Base-by-base conservation (phyloP, 306 rosid species). In the Hippophae rhamnoides region DNA sequence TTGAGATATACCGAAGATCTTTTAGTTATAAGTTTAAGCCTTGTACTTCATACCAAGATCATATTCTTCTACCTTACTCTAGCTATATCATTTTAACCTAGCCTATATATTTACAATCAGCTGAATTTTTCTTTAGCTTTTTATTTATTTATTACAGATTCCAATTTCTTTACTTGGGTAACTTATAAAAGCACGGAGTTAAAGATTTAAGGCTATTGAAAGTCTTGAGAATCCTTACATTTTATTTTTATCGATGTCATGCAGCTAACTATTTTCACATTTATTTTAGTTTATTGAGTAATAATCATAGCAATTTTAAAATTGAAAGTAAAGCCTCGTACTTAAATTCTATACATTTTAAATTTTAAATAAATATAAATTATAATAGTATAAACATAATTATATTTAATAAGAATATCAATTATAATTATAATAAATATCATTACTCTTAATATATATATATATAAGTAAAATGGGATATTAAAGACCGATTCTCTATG, bases 121-220 rank as follows among this genome's bases (percentile, higher is more conserved):
- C 54, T 31, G 6, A 25, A 51, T 25, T 25, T 49, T 50, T 57
- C 47, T 52, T 57, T 43, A 43, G 49, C 44, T 40, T 70, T 44
- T 57, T 38, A n/a, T n/a, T 50, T 41, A 40, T 14, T 38, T 52
- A 12, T 43, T 27, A 18, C 46, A 69, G 68, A 73, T 61, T 69
- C 72, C 57, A 67, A 40, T 55, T 56, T 64, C 73, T 44, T 47
- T 41, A 48, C 45, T 58, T 53, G 55, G 40, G 54, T 65, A 75
- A 65, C 47, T 58, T 61, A 8, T 48, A 56, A 45, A 41, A 25
- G 52, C 44, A 27, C 53, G 62, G 57, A 54, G 52, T 7, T 43
- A 64, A 56, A 10, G 13, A 31, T 51, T 64, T 52, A 41, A 70
- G 70, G 72, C 63, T 47, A 74, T 41, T 48, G 50, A 57, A 18